Percentiles rank a stretch among this genome's conserved stretches.
Evolutionary conservation across 2,329 filamentous ascomycete species (phyloP).

Genomic region (Graphium sp.): DNA sequence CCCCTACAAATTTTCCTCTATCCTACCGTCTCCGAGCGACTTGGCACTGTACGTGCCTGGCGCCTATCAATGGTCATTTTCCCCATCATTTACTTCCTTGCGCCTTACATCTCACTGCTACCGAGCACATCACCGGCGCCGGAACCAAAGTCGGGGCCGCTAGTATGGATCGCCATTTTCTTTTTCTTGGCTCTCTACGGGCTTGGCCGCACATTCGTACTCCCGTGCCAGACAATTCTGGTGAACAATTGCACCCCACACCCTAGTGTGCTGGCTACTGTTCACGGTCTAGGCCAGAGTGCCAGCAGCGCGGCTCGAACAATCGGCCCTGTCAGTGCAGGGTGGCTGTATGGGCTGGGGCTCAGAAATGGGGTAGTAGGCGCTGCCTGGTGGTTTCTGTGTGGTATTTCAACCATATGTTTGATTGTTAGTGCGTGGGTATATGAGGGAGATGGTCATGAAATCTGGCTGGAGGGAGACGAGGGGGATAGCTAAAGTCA

Average conservation of each 20-base stretch:
- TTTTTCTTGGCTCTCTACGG: conserved; percentile 48
- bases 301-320: conserved; percentile 41
- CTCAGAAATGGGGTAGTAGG: conserved; percentile 39
- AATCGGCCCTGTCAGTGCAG: conserved; percentile 41
- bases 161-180: conserved; percentile 49
- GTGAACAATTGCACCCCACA: conserved; percentile 31
- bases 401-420: conserved; percentile 28
- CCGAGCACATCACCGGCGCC: conserved; percentile 35
- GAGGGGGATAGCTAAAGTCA: conserved; percentile 20
- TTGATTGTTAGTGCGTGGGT: conserved; percentile 36
- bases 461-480: conserved; percentile 47
- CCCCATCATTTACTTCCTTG: conserved; percentile 49
- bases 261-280: conserved; percentile 25
- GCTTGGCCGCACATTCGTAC: conserved; percentile 45
- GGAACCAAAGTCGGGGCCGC: conserved; percentile 30
- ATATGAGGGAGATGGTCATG: conserved; percentile 45
- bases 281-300: conserved; percentile 38
- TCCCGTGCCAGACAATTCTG: conserved; percentile 26
- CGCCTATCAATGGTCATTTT: conserved; percentile 54
- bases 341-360: conserved; percentile 42
- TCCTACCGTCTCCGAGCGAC: conserved; percentile 44
- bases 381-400: conserved; percentile 39
- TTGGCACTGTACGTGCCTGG: conserved; percentile 54
- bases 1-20: conserved; percentile 45
- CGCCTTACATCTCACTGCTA: conserved; percentile 55